Percentiles rank a stretch among this genome's conserved stretches.
These are phyloP conservation scores for Cutaneotrichosporon curvatum DNA, from an alignment of 1,284 basidiomycete species.

Conservation along the genomic window DNA sequence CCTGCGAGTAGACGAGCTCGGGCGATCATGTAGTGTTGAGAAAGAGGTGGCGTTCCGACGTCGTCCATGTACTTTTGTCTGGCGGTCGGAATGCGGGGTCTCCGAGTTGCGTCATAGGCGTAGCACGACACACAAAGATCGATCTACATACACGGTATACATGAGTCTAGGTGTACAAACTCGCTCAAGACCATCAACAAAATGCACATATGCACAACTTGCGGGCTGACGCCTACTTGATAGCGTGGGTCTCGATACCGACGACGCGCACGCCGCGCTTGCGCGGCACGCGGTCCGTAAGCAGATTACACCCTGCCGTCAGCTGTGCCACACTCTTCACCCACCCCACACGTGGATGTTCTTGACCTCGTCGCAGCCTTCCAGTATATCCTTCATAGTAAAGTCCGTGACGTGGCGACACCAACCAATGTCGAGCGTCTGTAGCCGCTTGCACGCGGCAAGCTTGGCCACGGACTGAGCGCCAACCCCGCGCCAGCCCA, in stretches of 20 bases:
- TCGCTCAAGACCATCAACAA: too few species aligned
- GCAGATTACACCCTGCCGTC: conserved; percentile 39
- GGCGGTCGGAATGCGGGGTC: too few species aligned
- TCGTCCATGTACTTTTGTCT: too few species aligned
- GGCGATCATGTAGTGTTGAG: too few species aligned
- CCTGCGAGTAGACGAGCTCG: too few species aligned
- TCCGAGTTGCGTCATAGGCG: too few species aligned
- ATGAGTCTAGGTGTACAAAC: too few species aligned
- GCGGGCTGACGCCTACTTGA: conserved; percentile 3
- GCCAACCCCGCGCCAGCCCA: conserved; percentile 63
- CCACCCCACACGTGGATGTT: conserved; percentile 44
- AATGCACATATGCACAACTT: too few species aligned
- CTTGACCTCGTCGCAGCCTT: conserved; percentile 46
- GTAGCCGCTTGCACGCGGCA: conserved; percentile 52
- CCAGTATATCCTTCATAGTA: conserved; percentile 63
- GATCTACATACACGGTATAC: too few species aligned
- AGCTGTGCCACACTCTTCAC: conserved; percentile 10
- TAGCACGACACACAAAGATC: too few species aligned
- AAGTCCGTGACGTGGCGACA: conserved; percentile 80
- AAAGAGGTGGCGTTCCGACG: too few species aligned
- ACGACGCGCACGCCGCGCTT: conserved; percentile 44
- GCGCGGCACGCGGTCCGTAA: conserved; percentile 42
- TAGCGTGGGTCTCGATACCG: conserved; percentile 46
- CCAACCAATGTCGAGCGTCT: conserved; percentile 74
- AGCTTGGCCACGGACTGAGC: conserved; percentile 56